Evolutionary conservation across 2,329 filamentous ascomycete genomes (phyloP), one percentile per base, ranked within the genome.

Genomic region (Microsporum ferrugineum): DNA sequence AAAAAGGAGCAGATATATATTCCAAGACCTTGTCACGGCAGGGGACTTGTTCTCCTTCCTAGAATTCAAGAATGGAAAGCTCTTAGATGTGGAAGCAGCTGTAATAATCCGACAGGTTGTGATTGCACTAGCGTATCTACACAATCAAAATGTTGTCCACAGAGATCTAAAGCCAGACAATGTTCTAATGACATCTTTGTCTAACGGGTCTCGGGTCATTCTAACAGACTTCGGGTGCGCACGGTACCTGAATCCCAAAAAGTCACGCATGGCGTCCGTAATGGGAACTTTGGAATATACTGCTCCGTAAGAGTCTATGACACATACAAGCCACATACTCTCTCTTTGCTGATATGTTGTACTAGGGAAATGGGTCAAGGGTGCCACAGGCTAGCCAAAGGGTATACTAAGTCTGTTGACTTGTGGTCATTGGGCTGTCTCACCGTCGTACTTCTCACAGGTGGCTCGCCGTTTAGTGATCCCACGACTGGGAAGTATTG

Each of bases 151-250:
- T 45, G 80, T 86, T 49, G 82, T 82, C 3, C 84, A 86, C 68
- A 76, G 84, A 36, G 84, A 86, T 66, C 74, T 86, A 57, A 86
- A 86, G 66, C 83, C 82, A 0, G 83, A 86, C 59, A 86, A 86
- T 65, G 79, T 86, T 6, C 74, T 86, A 34, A 77, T 86, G 76
- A 80, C 80, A 0, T 82, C 80, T 1, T 74, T 79, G 58, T 72
- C 75, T 12, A 71, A 73, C 49, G 78, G 78, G 2, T 76, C 77
- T 27, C 77, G 84, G 27, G 73, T 85, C 5, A 75, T 86, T 1
- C 73, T 86, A 47, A 83, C 82, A 0, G 84, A 86, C 68, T 86
- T 86, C 66, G 83, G 83, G 6, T 79, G 79, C 65, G 79, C 82
- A 1, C 77, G 77, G 43, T 61, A 70, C 58, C 62, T 75, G 53